phyloP scores from a whole-genome alignment of 2,329 filamentous ascomycete species.

The Alternaria novae-zelandiae region DNA sequence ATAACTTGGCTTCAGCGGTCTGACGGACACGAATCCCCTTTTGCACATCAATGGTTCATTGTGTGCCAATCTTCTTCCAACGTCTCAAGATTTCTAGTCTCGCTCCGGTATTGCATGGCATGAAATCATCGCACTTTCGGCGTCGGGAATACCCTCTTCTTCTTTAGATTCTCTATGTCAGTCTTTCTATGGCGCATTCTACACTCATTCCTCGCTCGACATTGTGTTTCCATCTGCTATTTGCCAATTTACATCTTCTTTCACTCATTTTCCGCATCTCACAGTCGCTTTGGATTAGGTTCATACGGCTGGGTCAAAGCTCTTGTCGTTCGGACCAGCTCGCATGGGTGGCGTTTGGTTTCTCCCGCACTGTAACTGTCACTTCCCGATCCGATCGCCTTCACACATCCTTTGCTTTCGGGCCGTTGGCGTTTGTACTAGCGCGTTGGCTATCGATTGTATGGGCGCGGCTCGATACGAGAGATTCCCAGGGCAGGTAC shows the following conservation, averaged over 20 bases:
- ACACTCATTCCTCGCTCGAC: background rate
- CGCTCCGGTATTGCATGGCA: slow-evolving; percentile 1
- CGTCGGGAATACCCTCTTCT: slow-evolving; percentile 14
- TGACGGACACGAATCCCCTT: background rate
- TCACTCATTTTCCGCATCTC: slow-evolving; percentile 2
- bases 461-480: slow-evolving; percentile 11
- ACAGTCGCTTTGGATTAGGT: slow-evolving; percentile 4
- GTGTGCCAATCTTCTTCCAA: background rate
- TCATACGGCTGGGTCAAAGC: slow-evolving; percentile 1
- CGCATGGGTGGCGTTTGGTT: slow-evolving; percentile 15
- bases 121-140: slow-evolving; percentile 13
- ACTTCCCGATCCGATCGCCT: slow-evolving; percentile 1
- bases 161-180: slow-evolving; percentile 2
- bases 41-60: background rate
- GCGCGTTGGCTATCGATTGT: slow-evolving; percentile 16
- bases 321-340: slow-evolving; percentile 5
- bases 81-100: background rate
- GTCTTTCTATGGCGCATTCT: background rate
- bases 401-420: background rate
- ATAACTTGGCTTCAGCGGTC: background rate
- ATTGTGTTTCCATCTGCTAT: background rate
- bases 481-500: slow-evolving; percentile 2
- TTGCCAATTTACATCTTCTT: background rate
- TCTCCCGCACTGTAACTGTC: background rate
- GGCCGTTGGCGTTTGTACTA: slow-evolving; percentile 8